Evolutionary conservation across 2,329 filamentous ascomycete genomes (phyloP), one percentile per base, ranked within the genome.

Genomic region (Chaetomiaceae sp.): DNA sequence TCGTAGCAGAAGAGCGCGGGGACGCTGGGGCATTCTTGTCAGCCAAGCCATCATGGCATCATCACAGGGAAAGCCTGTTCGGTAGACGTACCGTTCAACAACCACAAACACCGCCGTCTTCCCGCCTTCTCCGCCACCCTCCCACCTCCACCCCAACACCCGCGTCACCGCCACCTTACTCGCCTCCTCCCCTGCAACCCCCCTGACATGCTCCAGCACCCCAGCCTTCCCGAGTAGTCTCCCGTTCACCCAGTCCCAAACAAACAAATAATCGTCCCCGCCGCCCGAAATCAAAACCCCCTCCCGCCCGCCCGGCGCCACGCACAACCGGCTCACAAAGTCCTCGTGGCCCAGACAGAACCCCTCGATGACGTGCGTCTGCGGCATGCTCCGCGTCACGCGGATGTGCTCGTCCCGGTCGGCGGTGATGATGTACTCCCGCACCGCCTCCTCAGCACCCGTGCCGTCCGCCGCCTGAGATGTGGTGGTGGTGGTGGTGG

Each of bases 281-380:
- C 92, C 92, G 9, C 89, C 94, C 5, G 90, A 95, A 29, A 97
- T 72, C 27, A 99, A 77, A 1, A 86, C 61, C n/a, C 83, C 76
- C 3, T 76, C 75, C 21, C 75, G 71, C 48, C 69, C 50, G 2
- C 46, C 71, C 0, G 66, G 66, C 0, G 85, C 83, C 16, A 92
- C 72, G 63, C 85, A 86, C 38, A 99, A 73, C 53, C 82, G 84
- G 71, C 79, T 90, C 59, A 99, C 77, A 67, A 97, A 97, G 33
- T 91, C 82, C 48, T 78, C 83, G 70, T 99, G 94, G 4, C 90
- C 92, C 2, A 96, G 79, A 66, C 92, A 97, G 69, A 88, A 97
- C 0, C 78, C 78, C 69, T 97, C 90, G 58, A 96, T 95, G 55
- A 97, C 77, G 68, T 96, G 86, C 0, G 89, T 78, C 68, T 97